Evolutionary conservation across 169 alveolate species (phyloP), one percentile per base, ranked within the genome.

Genomic region (Plasmodium gallinaceum): DNA sequence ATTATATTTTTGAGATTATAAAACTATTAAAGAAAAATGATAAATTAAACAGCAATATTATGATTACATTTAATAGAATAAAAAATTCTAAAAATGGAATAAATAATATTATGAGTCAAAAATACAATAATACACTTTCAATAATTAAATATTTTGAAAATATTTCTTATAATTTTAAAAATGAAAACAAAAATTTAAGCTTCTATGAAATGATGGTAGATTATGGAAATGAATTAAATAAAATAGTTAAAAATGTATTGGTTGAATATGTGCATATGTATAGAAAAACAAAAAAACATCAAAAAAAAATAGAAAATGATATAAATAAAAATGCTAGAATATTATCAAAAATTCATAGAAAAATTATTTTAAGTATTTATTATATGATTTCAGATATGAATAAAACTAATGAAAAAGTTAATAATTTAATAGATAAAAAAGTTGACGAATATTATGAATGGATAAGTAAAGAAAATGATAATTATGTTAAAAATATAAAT

Each of bases 371-470:
- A 14, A 83, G 91, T 22, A 83, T 83, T 37, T 83, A 66, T 52
- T 83, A 83, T 46, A 66, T 83, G 80, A 57, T 69, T 66, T 68
- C 91, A 54, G 91, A 83, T 83, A 83, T 83, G 83, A 68, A 68
- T 71, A 83, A 57, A 83, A 83, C 83, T 43, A 83, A 68, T 83
- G 85, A 57, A 54, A 83, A 83, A 83, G 66, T 83, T 12, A 72
- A 54, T n/a, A 22, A 68, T 20, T 37, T 68, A 58, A 58, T 83
- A 37, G 68, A 83, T 68, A 83, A 83, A 54, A 83, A 83, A 16
- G 72, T 83, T n/a, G 10, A 68, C 12, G 91, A 68, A 68, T 83
- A 43, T 48, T 43, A 62, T 10, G 91, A 83, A 68, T 83, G 91
- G 91, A 62, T 83, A 5, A 68, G 37, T 52, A 2, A 54, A 24